A percentile compares a stretch with the other conserved stretches of the same genome.
Conservation (phyloP, 2,329 filamentous ascomycete genomes). For the Epichloe brachyelytri region DNA sequence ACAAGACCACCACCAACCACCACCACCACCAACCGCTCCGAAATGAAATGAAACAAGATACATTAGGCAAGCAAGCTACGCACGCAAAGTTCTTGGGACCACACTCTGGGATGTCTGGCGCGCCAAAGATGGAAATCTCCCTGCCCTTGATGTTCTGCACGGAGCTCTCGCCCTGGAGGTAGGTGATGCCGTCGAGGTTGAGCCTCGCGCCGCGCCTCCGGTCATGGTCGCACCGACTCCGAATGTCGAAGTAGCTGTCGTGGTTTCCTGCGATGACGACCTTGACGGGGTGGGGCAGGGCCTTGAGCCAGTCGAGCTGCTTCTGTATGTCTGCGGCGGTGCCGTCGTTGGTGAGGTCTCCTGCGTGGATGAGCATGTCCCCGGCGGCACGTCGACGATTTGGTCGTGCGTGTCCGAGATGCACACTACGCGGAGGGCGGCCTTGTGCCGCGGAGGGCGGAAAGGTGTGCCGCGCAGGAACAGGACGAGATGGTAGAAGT, state of each 20-base stretch:
- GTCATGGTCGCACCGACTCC: slow-evolving; percentile 45
- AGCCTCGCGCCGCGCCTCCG: slow-evolving; percentile 37
- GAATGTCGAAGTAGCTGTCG: slow-evolving; percentile 69
- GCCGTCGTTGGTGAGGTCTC: slow-evolving; percentile 68
- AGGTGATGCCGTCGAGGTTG: slow-evolving; percentile 56
- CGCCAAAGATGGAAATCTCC: slow-evolving; percentile 56
- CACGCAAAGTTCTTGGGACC: slow-evolving; percentile 56
- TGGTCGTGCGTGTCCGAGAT: slow-evolving; percentile 79
- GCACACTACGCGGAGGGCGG: slow-evolving; percentile 64
- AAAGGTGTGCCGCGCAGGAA: slow-evolving; percentile 55
- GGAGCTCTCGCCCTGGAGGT: slow-evolving; percentile 58
- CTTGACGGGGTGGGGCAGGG: slow-evolving; percentile 65
- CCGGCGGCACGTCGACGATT: slow-evolving; percentile 49
- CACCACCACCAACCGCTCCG: too few species aligned
- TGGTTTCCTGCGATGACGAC: slow-evolving; percentile 81
- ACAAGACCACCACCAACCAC: background rate
- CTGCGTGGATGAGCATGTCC: slow-evolving; percentile 80
- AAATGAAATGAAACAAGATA: background rate
- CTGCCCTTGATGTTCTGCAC: slow-evolving; percentile 48
- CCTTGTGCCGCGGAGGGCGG: slow-evolving; percentile 38
- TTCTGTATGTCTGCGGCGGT: slow-evolving; percentile 60
- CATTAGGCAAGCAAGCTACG: slow-evolving; percentile 7
- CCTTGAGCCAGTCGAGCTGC: slow-evolving; percentile 72
- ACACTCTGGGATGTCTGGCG: slow-evolving; percentile 65
- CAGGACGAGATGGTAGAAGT: slow-evolving; percentile 51